Percentiles rank a stretch among this genome's conserved stretches.
These are phyloP conservation scores for Leptographium wingfieldii DNA, from an alignment of 2,329 filamentous ascomycete species.

Conservation along the genomic window DNA sequence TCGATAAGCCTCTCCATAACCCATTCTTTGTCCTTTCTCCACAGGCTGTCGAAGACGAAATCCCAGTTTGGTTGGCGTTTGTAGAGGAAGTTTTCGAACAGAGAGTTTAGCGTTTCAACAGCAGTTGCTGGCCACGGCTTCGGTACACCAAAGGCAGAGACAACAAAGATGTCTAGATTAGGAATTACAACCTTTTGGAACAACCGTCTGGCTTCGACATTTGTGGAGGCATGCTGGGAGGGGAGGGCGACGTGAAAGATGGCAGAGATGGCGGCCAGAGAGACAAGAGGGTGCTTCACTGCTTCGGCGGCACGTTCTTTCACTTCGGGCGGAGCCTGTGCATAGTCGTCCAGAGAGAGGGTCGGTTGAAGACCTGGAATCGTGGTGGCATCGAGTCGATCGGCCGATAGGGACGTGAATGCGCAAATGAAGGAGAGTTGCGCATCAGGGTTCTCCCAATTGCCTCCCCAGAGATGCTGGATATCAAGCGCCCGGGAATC, in stretches of 20 bases:
- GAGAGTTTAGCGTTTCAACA: slow-evolving; percentile 59
- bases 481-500: slow-evolving; percentile 59
- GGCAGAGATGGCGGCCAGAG: slow-evolving; percentile 65
- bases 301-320: slow-evolving; percentile 46
- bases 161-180: slow-evolving; percentile 67
- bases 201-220: slow-evolving; percentile 48
- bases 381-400: slow-evolving; percentile 69
- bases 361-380: slow-evolving; percentile 72
- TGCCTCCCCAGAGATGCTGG: slow-evolving; percentile 78
- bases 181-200: slow-evolving; percentile 57
- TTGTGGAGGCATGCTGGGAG: slow-evolving; percentile 48
- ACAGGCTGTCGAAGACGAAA: slow-evolving; percentile 82
- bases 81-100: slow-evolving; percentile 73
- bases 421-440: slow-evolving; percentile 90
- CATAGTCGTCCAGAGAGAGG: slow-evolving; percentile 52
- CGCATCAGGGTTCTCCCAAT: slow-evolving; percentile 75
- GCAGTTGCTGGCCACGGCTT: slow-evolving; percentile 67
- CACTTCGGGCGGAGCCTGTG: slow-evolving; percentile 34
- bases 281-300: slow-evolving; percentile 76
- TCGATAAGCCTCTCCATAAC: slow-evolving; percentile 70
- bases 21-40: slow-evolving; percentile 83
- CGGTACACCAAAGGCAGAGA: slow-evolving; percentile 64
- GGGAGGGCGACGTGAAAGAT: slow-evolving; percentile 54
- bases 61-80: slow-evolving; percentile 68
- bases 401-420: slow-evolving; percentile 62